Evolutionary conservation across 768 basidiomycete species (phyloP).

Genomic region (Mycena alexandri): DNA sequence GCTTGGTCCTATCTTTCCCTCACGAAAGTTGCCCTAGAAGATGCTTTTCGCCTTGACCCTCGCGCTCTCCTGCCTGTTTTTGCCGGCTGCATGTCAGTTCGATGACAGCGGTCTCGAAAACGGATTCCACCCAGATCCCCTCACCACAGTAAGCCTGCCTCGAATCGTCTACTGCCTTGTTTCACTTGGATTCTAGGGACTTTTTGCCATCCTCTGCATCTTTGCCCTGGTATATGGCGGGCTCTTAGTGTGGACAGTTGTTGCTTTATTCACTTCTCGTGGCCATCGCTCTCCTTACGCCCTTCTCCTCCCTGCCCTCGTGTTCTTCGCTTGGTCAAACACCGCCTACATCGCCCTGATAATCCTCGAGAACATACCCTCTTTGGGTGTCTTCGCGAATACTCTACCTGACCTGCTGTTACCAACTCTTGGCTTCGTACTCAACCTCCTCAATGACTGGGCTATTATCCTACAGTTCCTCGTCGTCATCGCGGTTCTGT

Average conservation of each 20-base stretch:
- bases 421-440: conserved; percentile 16
- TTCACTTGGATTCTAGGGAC: conserved; percentile 21
- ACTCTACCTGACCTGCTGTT: conserved; percentile 9
- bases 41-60: conserved; percentile 18
- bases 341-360: conserved; percentile 19
- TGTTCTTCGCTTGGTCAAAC: conserved; percentile 33
- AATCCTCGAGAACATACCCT: conserved; percentile 29
- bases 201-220: conserved; percentile 29
- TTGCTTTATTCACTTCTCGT: conserved; percentile 18
- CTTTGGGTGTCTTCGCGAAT: neutral
- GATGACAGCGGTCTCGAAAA: neutral
- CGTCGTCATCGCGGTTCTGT: conserved; percentile 21
- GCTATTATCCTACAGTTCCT: conserved; percentile 28
- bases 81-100: conserved; percentile 30
- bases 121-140: conserved; percentile 29
- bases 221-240: conserved; percentile 23
- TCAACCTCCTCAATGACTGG: conserved; percentile 28
- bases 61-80: conserved; percentile 25
- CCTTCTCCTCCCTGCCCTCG: conserved; percentile 30
- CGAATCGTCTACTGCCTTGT: neutral
- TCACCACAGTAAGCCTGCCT: conserved; percentile 17
- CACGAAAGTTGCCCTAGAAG: neutral
- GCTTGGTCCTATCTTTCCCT: neutral
- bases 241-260: conserved; percentile 25
- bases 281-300: conserved; percentile 33